Evolutionary conservation across 768 basidiomycete species (phyloP), one percentile per base, ranked within the genome.

Genomic region (Agaricus bisporus): DNA sequence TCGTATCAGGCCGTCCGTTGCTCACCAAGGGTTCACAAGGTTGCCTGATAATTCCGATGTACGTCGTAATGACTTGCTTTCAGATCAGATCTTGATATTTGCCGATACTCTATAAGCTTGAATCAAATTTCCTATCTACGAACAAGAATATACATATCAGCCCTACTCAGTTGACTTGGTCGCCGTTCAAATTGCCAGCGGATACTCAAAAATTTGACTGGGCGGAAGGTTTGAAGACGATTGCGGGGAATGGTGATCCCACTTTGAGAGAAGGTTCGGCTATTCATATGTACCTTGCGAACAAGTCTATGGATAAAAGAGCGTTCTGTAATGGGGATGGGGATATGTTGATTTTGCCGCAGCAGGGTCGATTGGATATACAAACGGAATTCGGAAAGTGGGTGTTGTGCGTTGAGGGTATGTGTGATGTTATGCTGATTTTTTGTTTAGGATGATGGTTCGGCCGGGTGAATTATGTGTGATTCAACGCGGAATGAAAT

Each of bases 331-430:
- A 82, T 61, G 80, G 72, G 43, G 83, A 85, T 57, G 83, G 84
- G 6, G 83, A 86, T 64, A 78, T 85, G 71, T 66, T 85, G 61
- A 80, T 87, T 60, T 67, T 85, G 15, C 84, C 84, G 8, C 78
- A 85, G 62, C 73, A 79, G 60, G 84, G 85, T 5, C 72, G 82
- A 11, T 66, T 86, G 57, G 83, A 86, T 61, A 77, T 87, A 39
- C 83, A 83, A 64, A 85, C 84, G 2, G 84, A 87, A 64, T 78
- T 82, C 56, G 84, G 84, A 49, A 80, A 74, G 82, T 83, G 58
- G 58, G 79, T 69, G 15, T 5, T 43, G 10, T 14, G 26, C 9
- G 25, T 22, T 22, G 39, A 25, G 15, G 25, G 8, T 5, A 15
- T 51, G 11, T 28, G 36, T 51, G 35, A 8, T 7, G n/a, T n/a